Evolutionary conservation across 2,329 filamentous ascomycete genomes (phyloP).

Genomic region (Triangularia setosa): DNA sequence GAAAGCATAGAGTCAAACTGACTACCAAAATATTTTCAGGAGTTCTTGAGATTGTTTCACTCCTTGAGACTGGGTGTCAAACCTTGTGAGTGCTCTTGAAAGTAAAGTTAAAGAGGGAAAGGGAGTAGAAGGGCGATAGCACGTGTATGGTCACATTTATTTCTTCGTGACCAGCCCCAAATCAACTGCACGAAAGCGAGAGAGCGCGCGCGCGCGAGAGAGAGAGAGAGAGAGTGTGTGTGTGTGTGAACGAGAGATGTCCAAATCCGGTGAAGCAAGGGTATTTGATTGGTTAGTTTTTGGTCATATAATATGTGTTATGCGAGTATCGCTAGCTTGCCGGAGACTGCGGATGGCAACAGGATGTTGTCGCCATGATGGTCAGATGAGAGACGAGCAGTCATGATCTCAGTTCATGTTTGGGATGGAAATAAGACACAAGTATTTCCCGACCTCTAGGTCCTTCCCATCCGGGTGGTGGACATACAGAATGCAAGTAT

Average conservation of each 20-base stretch:
- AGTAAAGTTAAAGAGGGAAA: background rate
- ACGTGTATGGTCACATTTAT: background rate
- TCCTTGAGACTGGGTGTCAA: background rate
- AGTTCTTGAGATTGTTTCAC: too few relatives aligned
- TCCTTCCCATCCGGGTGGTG: background rate
- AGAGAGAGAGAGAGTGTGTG: too few relatives aligned
- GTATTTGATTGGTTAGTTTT: background rate
- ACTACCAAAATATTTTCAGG: too few relatives aligned
- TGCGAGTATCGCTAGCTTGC: background rate
- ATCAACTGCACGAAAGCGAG: background rate
- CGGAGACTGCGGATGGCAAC: background rate
- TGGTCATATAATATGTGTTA: background rate
- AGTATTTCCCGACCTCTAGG: background rate
- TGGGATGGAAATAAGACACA: background rate
- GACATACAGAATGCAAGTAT: background rate
- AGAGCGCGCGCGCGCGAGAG: too few relatives aligned
- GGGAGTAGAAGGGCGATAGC: background rate
- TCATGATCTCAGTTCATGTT: background rate
- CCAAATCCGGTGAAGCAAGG: constrained; percentile 1
- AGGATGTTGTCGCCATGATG: background rate
- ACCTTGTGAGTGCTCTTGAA: too few relatives aligned
- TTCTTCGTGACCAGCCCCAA: background rate
- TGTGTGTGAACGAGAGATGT: background rate
- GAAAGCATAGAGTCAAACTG: too few relatives aligned
- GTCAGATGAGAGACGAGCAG: background rate